A percentile compares a stretch with the other conserved stretches of the same genome.
These are phyloP conservation scores for Entonaema liquescens DNA, from an alignment of 495 filamentous ascomycete species.

Conservation along the genomic window DNA sequence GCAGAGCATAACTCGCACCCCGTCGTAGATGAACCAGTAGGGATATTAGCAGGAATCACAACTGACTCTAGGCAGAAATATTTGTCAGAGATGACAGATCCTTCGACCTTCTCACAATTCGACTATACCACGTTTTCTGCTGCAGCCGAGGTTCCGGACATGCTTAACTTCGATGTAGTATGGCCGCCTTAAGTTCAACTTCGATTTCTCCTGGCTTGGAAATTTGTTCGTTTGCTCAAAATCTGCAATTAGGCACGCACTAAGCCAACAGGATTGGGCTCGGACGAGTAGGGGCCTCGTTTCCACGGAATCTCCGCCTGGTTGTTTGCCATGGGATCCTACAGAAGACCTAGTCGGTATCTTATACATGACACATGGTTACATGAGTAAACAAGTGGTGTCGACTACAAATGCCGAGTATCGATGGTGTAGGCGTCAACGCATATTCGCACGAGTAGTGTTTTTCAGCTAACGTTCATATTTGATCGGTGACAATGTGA, in stretches of 20 bases:
- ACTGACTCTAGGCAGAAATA: not conserved
- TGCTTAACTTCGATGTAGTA: conserved; percentile 25
- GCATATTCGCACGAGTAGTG: no score
- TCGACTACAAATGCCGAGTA: not conserved
- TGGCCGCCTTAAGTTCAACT: conserved; percentile 23
- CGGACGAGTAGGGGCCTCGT: not conserved
- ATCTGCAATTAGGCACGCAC: not conserved
- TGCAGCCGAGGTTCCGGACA: conserved; percentile 1
- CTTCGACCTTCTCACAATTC: conserved; percentile 17
- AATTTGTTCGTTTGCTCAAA: not conserved
- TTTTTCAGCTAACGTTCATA: not conserved
- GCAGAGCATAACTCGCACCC: not conserved
- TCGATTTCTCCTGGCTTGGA: not conserved
- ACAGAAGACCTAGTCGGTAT: not conserved
- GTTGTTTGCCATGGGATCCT: not conserved
- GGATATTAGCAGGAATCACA: not conserved
- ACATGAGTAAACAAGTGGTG: not conserved
- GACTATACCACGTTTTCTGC: not conserved
- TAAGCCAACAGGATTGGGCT: not conserved
- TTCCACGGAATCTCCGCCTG: not conserved
- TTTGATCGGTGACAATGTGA: not conserved
- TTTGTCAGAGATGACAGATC: not conserved
- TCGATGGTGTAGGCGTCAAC: not conserved
- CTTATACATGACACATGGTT: not conserved
- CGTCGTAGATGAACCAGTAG: not conserved